Conservation (phyloP, 169 alveolate genomes). For the Plasmodium coatneyi region DNA sequence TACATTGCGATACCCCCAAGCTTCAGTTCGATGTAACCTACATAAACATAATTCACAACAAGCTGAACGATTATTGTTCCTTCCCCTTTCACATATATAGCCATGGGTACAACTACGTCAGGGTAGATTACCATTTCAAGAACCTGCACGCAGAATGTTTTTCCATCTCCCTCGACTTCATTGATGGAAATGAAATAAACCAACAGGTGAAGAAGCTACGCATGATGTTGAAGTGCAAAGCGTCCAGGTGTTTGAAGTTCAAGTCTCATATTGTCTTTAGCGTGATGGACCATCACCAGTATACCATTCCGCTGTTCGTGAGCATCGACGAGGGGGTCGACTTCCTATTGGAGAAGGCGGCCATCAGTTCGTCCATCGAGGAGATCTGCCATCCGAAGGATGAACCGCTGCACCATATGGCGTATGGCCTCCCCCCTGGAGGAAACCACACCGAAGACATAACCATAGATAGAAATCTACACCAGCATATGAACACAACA, state of each 20-base stretch:
- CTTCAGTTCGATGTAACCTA: constrained; percentile 52
- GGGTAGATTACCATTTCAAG: constrained; percentile 16
- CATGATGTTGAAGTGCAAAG: constrained; percentile 19
- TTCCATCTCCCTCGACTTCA: constrained; percentile 21
- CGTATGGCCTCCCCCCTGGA: background rate
- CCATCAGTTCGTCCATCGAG: background rate
- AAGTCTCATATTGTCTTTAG: constrained; percentile 8
- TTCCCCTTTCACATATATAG: constrained; percentile 53
- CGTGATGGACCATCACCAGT: constrained; percentile 46
- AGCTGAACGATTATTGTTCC: constrained; percentile 9
- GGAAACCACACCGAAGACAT: background rate
- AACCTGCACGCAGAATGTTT: constrained; percentile 28
- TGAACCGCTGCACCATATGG: background rate
- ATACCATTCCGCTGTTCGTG: constrained; percentile 34
- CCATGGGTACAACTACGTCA: constrained; percentile 53
- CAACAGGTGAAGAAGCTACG: constrained; percentile 16
- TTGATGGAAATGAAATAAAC: constrained; percentile 25
- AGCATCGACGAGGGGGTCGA: constrained; percentile 55
- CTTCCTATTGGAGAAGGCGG: constrained; percentile 18
- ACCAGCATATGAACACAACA: background rate
- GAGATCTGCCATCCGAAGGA: background rate
- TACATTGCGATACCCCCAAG: constrained; percentile 14
- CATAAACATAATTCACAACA: constrained; percentile 54
- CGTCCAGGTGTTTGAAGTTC: constrained; percentile 11
- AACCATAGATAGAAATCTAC: background rate